Conservation (phyloP, 2,329 filamentous ascomycete species). For the Didymella exigua region DNA sequence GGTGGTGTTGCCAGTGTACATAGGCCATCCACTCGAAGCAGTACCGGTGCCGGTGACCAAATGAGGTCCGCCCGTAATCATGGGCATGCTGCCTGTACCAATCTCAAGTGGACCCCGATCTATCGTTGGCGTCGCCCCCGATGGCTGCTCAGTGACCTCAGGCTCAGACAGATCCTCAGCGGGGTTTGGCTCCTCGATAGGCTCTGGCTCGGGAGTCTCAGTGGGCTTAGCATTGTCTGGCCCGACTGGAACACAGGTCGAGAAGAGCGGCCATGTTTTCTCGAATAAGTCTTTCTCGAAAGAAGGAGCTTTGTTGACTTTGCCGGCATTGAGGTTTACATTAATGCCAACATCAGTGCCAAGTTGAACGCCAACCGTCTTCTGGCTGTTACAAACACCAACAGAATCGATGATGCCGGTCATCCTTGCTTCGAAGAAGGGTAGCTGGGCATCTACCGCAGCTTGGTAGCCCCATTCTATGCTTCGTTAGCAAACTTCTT, state of each 20-base stretch:
- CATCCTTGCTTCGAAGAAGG: conserved; percentile 27
- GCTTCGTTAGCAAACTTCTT: neutral
- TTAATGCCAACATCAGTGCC: conserved; percentile 29
- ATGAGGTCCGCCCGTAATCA: conserved; percentile 11
- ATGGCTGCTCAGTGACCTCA: conserved; percentile 8
- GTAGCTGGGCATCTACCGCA: conserved; percentile 26
- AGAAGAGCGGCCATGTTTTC: conserved; percentile 28
- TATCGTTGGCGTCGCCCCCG: neutral
- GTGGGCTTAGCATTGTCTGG: conserved; percentile 22
- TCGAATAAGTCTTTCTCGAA: conserved; percentile 27
- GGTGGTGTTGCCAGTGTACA: conserved; percentile 20
- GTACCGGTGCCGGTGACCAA: conserved; percentile 14
- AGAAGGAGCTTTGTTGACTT: conserved; percentile 23
- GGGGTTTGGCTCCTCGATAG: conserved; percentile 7
- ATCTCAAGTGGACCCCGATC: conserved; percentile 8
- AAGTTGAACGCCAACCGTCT: conserved; percentile 25
- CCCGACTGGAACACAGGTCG: conserved; percentile 27
- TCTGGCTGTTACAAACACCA: conserved; percentile 26
- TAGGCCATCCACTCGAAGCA: conserved; percentile 15
- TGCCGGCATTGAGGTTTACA: conserved; percentile 29
- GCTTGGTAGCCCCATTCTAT: conserved; percentile 31
- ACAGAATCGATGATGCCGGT: conserved; percentile 14
- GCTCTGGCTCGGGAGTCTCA: conserved; percentile 12
- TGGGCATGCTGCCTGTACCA: conserved; percentile 8
- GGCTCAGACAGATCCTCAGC: conserved; percentile 13